Conservation (phyloP, 495 filamentous ascomycete genomes). For the Evansstolkia leycettana region DNA sequence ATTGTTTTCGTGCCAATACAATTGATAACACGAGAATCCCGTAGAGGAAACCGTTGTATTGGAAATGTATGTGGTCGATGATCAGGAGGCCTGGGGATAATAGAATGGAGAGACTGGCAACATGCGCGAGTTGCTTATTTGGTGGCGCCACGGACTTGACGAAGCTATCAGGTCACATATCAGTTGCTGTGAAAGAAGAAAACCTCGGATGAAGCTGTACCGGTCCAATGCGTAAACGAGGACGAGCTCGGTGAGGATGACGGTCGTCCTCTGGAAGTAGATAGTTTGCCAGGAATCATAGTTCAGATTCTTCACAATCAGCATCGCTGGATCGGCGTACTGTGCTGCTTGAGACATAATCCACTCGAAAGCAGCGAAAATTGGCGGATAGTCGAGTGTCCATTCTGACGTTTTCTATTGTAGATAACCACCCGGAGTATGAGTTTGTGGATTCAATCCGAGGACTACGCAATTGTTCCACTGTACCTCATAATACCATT, state of each 20-base stretch:
- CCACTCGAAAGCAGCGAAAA: slow-evolving; percentile 97
- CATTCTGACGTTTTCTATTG: slow-evolving; percentile 82
- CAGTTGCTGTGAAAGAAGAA: too few relatives aligned
- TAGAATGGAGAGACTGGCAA: slow-evolving; percentile 77
- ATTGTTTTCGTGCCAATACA: slow-evolving; percentile 64
- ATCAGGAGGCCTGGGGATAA: slow-evolving; percentile 89
- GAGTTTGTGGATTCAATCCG: neutral
- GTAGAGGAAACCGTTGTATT: slow-evolving; percentile 97
- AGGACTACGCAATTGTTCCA: neutral
- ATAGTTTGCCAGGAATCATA: slow-evolving; percentile 88
- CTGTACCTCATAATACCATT: slow-evolving; percentile 86
- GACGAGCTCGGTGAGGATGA: slow-evolving; percentile 77
- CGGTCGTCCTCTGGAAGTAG: slow-evolving; percentile 81
- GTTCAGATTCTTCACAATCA: slow-evolving; percentile 64
- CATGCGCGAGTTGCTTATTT: slow-evolving; percentile 69
- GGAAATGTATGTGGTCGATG: slow-evolving; percentile 98
- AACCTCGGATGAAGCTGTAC: slow-evolving; percentile 26
- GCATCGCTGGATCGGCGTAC: slow-evolving; percentile 67
- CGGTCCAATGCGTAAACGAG: slow-evolving; percentile 73
- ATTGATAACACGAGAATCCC: slow-evolving; percentile 78
- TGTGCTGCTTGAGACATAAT: slow-evolving; percentile 68
- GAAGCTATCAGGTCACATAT: slow-evolving; percentile 37
- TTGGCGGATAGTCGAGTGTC: slow-evolving; percentile 97
- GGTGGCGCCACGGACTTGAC: slow-evolving; percentile 50
- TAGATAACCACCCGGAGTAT: neutral